phyloP scores from a whole-genome alignment of 129 eudicot genomes.

The Daucus carota region DNA sequence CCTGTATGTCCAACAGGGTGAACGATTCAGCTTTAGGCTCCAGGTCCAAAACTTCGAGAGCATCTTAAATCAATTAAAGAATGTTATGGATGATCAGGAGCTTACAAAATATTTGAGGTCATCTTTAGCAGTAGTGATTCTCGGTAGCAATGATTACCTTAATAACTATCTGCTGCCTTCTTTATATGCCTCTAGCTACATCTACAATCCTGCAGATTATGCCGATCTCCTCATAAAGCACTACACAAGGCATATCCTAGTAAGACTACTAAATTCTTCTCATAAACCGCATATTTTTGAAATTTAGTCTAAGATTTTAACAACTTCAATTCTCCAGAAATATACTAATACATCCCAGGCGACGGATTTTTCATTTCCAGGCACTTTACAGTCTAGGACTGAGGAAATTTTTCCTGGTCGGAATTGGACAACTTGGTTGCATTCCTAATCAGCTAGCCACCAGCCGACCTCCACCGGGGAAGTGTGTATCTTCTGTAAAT shows the following conservation, averaged over 20 bases:
- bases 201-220: constrained; percentile 41
- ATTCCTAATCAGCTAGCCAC: constrained; percentile 61
- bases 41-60: constrained; percentile 69
- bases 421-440: constrained; percentile 75
- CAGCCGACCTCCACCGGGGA: constrained; percentile 31
- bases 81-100: constrained; percentile 31
- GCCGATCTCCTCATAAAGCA: constrained; percentile 48
- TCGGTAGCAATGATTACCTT: constrained; percentile 82
- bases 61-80: constrained; percentile 32
- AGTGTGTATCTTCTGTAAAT: constrained; percentile 37
- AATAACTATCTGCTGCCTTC: constrained; percentile 60
- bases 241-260: constrained; percentile 46
- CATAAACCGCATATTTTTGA: background rate
- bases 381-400: constrained; percentile 55
- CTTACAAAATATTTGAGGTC: constrained; percentile 29
- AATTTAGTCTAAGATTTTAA: background rate
- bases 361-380: constrained; percentile 12
- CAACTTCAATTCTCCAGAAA: background rate
- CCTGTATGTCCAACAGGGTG: constrained; percentile 44
- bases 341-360: background rate
- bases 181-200: constrained; percentile 33
- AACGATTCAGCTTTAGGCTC: constrained; percentile 43
- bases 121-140: constrained; percentile 40
- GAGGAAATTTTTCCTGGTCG: constrained; percentile 55
- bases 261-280: constrained; percentile 20